These are phyloP conservation scores for Paramecium primaurelia DNA, from an alignment of 73 alveolate genomes.

Conservation along the genomic window DNA sequence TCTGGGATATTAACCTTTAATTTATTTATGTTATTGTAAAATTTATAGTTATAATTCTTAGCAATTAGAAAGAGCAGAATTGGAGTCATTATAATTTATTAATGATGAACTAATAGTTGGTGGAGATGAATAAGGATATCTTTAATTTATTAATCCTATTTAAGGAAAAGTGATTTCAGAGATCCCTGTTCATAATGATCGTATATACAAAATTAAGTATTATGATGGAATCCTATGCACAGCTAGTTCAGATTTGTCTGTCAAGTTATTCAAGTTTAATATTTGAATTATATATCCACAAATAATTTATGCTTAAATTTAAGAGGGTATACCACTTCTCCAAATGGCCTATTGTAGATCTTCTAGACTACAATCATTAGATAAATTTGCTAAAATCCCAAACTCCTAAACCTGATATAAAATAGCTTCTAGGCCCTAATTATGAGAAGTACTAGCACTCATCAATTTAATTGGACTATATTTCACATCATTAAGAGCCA, in stretches of 20 bases:
- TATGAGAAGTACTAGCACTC: background rate
- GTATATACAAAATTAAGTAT: background rate
- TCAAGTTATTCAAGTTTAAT: background rate
- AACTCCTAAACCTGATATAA: background rate
- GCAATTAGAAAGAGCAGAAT: background rate
- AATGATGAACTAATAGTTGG: conserved; percentile 17
- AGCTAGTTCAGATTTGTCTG: background rate
- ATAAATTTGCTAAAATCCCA: background rate
- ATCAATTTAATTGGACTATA: background rate
- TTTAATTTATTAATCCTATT: background rate
- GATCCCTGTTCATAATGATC: background rate
- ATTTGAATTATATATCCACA: background rate
- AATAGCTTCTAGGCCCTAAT: background rate
- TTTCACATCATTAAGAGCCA: background rate
- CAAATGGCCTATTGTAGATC: conserved; percentile 17
- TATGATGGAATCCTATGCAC: background rate
- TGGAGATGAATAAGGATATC: conserved; percentile 19
- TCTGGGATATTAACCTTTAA: background rate
- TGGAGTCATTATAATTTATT: background rate
- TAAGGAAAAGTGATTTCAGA: background rate
- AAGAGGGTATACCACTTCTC: conserved; percentile 16
- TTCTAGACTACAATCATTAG: conserved; percentile 25
- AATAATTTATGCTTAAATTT: conserved; percentile 40
- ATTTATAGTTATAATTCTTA: background rate
- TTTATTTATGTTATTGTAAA: background rate